phyloP scores from a whole-genome alignment of 768 basidiomycete species.

The Boletus rubropictus region DNA sequence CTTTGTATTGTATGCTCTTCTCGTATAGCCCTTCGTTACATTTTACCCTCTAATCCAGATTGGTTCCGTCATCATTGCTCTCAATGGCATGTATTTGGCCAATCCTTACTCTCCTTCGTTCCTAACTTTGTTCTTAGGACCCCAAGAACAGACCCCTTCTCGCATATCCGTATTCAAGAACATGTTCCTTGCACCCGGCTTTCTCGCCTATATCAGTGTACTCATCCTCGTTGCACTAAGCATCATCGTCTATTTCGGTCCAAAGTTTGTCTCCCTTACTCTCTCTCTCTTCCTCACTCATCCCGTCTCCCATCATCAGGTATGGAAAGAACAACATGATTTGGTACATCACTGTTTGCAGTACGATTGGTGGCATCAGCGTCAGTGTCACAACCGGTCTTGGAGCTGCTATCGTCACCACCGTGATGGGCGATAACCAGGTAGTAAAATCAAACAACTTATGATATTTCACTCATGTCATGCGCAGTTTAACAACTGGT shows the following conservation, averaged over 20 bases:
- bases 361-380: conserved; percentile 92
- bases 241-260: conserved; percentile 81
- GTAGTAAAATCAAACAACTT: conserved; percentile 32
- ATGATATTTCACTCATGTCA: neutral
- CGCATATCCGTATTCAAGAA: conserved; percentile 67
- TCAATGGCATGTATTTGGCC: conserved; percentile 56
- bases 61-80: conserved; percentile 83
- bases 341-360: conserved; percentile 92
- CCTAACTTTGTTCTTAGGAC: conserved; percentile 38
- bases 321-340: conserved; percentile 92
- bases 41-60: conserved; percentile 38
- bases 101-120: neutral
- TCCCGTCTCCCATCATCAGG: conserved; percentile 32
- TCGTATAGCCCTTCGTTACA: neutral
- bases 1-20: conserved; percentile 72
- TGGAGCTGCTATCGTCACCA: conserved; percentile 84
- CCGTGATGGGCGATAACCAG: conserved; percentile 72
- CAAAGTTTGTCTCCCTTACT: conserved; percentile 44
- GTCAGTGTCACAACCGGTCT: conserved; percentile 94
- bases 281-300: conserved; percentile 1
- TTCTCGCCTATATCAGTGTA: conserved; percentile 62
- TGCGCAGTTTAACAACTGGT: conserved; percentile 81
- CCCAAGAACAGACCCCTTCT: conserved; percentile 63
- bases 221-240: conserved; percentile 59
- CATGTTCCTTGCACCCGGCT: conserved; percentile 79